Evolutionary conservation across 2,329 filamentous ascomycete genomes (phyloP).

Genomic region (Venturia pyrina): DNA sequence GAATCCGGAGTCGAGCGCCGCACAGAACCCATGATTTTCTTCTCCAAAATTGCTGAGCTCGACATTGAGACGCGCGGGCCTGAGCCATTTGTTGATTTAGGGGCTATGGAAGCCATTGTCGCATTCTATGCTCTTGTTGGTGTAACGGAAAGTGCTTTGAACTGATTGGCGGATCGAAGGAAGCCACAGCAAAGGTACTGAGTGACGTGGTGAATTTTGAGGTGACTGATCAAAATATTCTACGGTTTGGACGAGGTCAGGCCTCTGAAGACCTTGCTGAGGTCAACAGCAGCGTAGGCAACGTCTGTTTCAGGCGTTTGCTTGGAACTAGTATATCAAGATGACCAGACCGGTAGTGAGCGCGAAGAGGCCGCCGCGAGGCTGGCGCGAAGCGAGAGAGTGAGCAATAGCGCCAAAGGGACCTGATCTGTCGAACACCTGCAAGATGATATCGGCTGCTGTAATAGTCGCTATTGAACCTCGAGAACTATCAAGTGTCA

Average conservation of each 20-base stretch:
- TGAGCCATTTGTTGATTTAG: neutral
- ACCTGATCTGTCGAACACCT: neutral
- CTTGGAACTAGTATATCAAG: neutral
- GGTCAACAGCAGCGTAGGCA: neutral
- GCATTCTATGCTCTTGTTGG: neutral
- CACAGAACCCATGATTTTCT: slow-evolving; percentile 10
- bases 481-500: neutral
- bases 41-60: slow-evolving; percentile 10
- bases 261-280: neutral
- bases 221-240: neutral
- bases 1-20: slow-evolving; percentile 14
- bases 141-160: neutral
- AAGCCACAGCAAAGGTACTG: neutral
- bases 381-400: neutral
- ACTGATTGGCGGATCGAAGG: neutral
- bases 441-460: neutral
- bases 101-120: neutral
- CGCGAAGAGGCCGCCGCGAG: neutral
- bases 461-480: neutral
- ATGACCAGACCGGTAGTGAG: neutral
- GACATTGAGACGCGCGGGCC: neutral
- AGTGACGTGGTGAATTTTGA: neutral
- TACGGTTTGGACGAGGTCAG: neutral
- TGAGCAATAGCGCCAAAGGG: neutral
- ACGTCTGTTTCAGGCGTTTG: neutral